Evolutionary conservation across 1,284 basidiomycete genomes (phyloP).

Genomic region (Omphalotus olearius): DNA sequence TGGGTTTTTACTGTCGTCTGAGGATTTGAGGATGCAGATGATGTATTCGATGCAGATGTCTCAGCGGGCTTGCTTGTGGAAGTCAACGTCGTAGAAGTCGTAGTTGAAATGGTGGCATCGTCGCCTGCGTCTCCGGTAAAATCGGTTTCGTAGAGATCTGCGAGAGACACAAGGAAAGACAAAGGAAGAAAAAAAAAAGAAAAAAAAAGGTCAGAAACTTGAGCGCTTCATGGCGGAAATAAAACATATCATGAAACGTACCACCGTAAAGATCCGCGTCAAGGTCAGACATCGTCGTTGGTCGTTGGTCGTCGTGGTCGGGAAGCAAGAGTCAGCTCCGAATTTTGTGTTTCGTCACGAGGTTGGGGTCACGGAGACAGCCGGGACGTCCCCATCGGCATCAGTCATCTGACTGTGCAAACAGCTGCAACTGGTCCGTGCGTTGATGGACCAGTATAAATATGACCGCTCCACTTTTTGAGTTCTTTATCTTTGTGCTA

Average conservation of each 20-base stretch:
- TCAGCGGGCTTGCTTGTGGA: slow-evolving; percentile 19
- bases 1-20: neutral
- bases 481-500: slow-evolving; percentile 75
- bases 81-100: neutral
- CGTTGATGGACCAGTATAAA: slow-evolving; percentile 31
- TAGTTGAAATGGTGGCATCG: neutral
- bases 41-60: slow-evolving; percentile 21
- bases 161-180: neutral
- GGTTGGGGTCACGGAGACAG: too few relatives aligned
- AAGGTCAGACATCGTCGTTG: slow-evolving; percentile 53
- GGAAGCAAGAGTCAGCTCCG: too few relatives aligned
- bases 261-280: slow-evolving; percentile 84
- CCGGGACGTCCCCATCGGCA: too few relatives aligned
- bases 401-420: too few relatives aligned
- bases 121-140: slow-evolving; percentile 33
- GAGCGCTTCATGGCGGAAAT: neutral
- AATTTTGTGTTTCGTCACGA: too few relatives aligned
- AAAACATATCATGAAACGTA: slow-evolving; percentile 26
- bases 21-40: neutral
- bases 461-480: neutral
- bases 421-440: slow-evolving; percentile 37
- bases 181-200: neutral
- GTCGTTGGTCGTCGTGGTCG: too few relatives aligned
- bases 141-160: slow-evolving; percentile 75
- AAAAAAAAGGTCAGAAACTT: slow-evolving; percentile 3